Percentiles rank a stretch among this genome's conserved stretches.
Conservation (phyloP, 2,329 filamentous ascomycete species). For the Fusarium sp. region DNA sequence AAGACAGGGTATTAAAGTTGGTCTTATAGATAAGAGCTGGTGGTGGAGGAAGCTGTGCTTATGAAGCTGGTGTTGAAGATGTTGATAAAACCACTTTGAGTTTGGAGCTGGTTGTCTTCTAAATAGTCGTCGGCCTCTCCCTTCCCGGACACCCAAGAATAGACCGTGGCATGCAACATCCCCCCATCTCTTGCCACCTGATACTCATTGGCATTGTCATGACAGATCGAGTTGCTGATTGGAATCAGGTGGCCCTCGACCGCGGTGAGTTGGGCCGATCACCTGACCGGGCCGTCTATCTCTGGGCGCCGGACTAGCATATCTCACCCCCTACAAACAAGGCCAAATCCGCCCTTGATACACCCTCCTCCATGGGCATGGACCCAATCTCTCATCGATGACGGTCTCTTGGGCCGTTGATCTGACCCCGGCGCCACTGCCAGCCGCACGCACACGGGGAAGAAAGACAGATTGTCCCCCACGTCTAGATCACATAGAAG, state of each 20-base stretch:
- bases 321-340: conserved; percentile 25
- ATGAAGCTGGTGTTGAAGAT: conserved; percentile 18
- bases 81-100: conserved; percentile 25
- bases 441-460: not conserved
- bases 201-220: conserved; percentile 22
- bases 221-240: conserved; percentile 36
- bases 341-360: conserved; percentile 35
- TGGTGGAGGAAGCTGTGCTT: conserved; percentile 5
- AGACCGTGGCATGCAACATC: conserved; percentile 24
- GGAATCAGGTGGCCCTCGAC: conserved; percentile 31
- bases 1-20: conserved; percentile 8
- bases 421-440: conserved; percentile 17
- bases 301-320: conserved; percentile 30
- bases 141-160: conserved; percentile 30
- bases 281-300: conserved; percentile 35
- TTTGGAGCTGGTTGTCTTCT: conserved; percentile 37
- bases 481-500: conserved; percentile 4
- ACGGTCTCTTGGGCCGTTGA: conserved; percentile 14
- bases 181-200: conserved; percentile 35
- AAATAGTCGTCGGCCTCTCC: conserved; percentile 32
- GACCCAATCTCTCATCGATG: conserved; percentile 23
- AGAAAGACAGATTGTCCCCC: conserved; percentile 17
- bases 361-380: conserved; percentile 20
- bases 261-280: conserved; percentile 27
- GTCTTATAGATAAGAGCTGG: conserved; percentile 30